A percentile compares a stretch with the other conserved stretches of the same genome.
Evolutionary conservation across 768 basidiomycete species (phyloP).

Genomic region (Leccinum broughii): DNA sequence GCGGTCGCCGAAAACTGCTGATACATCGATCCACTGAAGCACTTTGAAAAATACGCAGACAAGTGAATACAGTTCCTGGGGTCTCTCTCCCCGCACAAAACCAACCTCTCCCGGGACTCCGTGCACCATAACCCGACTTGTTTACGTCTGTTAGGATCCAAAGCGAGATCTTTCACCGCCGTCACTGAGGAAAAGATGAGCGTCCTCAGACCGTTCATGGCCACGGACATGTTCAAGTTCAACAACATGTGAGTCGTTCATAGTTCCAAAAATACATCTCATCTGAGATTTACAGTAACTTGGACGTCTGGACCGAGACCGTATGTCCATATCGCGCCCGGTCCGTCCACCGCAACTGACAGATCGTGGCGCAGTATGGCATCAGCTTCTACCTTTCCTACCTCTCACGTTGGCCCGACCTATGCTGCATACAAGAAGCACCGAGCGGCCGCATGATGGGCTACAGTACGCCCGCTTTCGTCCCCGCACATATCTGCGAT

Average conservation of each 20-base stretch:
- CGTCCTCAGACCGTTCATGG: constrained; percentile 80
- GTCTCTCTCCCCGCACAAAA: constrained; percentile 16
- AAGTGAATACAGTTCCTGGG: constrained; percentile 31
- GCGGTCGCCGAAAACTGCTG: constrained; percentile 28
- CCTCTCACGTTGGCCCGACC: constrained; percentile 88
- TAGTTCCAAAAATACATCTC: not conserved
- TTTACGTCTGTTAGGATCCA: constrained; percentile 35
- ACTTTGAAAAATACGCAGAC: constrained; percentile 25
- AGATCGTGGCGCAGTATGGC: constrained; percentile 58
- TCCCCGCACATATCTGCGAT: constrained; percentile 8
- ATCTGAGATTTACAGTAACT: constrained; percentile 57
- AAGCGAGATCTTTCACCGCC: not conserved
- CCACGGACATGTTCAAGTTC: constrained; percentile 89
- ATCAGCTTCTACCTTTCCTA: constrained; percentile 89
- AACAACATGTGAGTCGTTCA: constrained; percentile 72
- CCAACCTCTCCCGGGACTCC: constrained; percentile 20
- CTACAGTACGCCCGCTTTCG: constrained; percentile 63
- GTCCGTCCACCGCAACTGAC: constrained; percentile 3
- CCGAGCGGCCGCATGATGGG: constrained; percentile 87
- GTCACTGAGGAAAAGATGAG: constrained; percentile 59
- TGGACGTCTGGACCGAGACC: constrained; percentile 98
- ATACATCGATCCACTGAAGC: constrained; percentile 32
- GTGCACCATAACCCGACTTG: constrained; percentile 24
- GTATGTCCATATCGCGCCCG: constrained; percentile 44
- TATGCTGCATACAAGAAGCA: constrained; percentile 81